Evolutionary conservation across 208 protist species (phyloP), one percentile per base, ranked within the genome.

Genomic region (Acanthamoeba triangularis): DNA sequence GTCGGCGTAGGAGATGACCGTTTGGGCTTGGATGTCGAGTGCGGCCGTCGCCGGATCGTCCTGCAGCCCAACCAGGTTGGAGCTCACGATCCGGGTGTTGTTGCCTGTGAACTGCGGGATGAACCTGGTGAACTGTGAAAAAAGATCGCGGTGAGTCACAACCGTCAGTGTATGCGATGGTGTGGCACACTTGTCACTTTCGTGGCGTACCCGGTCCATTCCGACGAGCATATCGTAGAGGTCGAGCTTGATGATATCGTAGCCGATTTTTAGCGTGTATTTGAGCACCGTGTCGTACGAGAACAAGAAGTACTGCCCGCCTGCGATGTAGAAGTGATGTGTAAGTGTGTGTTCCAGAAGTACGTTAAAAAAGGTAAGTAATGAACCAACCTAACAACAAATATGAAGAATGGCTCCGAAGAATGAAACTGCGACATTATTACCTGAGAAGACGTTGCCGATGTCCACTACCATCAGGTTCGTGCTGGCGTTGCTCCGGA

Each of bases 221-320:
- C 78, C 78, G 41, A 10, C 78, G 11, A n/a, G 44, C 78, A 87
- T 87, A 4, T 87, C 78, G 28, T 87, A 87, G 28, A 87, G 52
- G n/a, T 61, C 78, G 49, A 87, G 28, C 78, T 87, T 87, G 78
- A 63, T 33, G 4, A 87, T 33, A 23, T 87, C 78, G 52, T 87
- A 87, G 78, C n/a, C 49, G 3, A 61, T 33, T 8, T 63, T 18
- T 16, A 20, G 18, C 78, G 49, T 37, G 28, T 41, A 87, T 3
- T 61, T 54, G n/a, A 33, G 6, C 28, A 87, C 78, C 52, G 41
- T 7, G 25, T 63, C 47, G 14, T n/a, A 37, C 7, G 14, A 49
- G 78, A 87, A 87, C 14, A 87, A 33, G 78, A 87, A 87, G 30
- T 87, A 87, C 7, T 87, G 47, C 7, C 30, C 78, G 8, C 78